Percentiles rank a stretch among this genome's conserved stretches.
phyloP scores from a whole-genome alignment of 1,284 basidiomycete species.

The Tranzscheliella williamsii region DNA sequence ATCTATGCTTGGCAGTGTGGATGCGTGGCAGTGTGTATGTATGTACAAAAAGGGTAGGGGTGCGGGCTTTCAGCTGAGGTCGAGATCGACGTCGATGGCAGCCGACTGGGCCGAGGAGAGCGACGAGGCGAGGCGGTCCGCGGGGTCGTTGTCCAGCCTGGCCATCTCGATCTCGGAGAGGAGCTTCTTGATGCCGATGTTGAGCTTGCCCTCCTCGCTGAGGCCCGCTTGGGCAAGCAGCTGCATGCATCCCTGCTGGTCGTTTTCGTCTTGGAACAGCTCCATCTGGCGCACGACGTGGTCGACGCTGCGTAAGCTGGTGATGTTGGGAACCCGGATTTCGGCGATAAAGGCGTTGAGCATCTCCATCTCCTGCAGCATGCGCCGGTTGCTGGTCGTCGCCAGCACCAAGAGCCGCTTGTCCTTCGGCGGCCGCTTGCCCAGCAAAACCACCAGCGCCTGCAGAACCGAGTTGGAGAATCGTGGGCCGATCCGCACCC shows the following conservation, averaged over 20 bases:
- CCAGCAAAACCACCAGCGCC: conserved; percentile 84
- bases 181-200: conserved; percentile 84
- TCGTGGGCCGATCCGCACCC: conserved; percentile 94
- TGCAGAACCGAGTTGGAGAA: conserved; percentile 96
- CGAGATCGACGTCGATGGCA: conserved; percentile 38
- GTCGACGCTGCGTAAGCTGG: conserved; percentile 73
- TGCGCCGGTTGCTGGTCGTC: conserved; percentile 83
- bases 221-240: conserved; percentile 80
- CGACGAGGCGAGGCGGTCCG: conserved; percentile 61
- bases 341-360: conserved; percentile 86
- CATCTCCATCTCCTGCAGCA: conserved; percentile 88
- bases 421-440: conserved; percentile 90
- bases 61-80: conserved; percentile 20
- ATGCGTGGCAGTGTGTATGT: background rate
- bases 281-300: conserved; percentile 80
- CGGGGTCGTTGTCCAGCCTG: conserved; percentile 70
- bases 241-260: conserved; percentile 69
- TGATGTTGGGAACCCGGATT: conserved; percentile 81
- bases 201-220: conserved; percentile 67
- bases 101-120: conserved; percentile 41
- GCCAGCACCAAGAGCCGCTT: conserved; percentile 89
- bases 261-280: conserved; percentile 70
- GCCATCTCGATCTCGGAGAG: conserved; percentile 94
- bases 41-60: background rate
- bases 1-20: background rate